Percentiles rank a stretch among this genome's conserved stretches.
Conservation (phyloP, 345 rosid species). For the Sisymbrium irio region DNA sequence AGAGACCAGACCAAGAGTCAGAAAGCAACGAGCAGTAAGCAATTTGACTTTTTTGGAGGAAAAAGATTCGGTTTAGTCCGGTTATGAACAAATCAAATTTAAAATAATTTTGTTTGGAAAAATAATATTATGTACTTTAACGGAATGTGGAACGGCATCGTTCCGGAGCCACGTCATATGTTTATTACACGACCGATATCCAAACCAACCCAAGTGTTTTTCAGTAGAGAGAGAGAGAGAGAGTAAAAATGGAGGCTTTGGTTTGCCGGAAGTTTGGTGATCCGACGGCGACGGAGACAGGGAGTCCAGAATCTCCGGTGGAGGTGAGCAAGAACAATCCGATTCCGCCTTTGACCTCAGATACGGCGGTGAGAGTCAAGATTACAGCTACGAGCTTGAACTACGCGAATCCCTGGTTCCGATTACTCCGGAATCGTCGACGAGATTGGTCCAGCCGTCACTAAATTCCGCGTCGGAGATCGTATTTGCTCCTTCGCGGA, state of each 20-base stretch:
- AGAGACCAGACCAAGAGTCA: background rate
- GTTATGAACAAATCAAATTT: background rate
- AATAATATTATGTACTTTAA: no score
- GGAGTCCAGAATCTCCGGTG: slow-evolving; percentile 46
- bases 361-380: slow-evolving; percentile 64
- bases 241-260: slow-evolving; percentile 69
- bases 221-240: background rate
- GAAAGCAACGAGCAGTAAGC: no score
- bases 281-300: slow-evolving; percentile 46
- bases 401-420: slow-evolving; percentile 90
- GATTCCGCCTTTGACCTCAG: slow-evolving; percentile 56
- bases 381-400: slow-evolving; percentile 94
- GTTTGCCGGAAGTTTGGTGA: slow-evolving; percentile 73
- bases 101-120: no score
- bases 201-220: no score
- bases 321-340: slow-evolving; percentile 43
- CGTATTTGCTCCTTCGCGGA: slow-evolving; percentile 64
- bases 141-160: background rate
- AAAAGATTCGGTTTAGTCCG: slow-evolving; percentile 2
- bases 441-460: slow-evolving; percentile 60
- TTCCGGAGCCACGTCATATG: background rate
- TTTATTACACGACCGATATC: background rate
- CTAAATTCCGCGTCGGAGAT: slow-evolving; percentile 70
- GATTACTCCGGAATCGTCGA: slow-evolving; percentile 82
- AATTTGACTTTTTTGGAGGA: background rate